Conservation (phyloP, 2,329 filamentous ascomycete species). For the Venturia nashicola region DNA sequence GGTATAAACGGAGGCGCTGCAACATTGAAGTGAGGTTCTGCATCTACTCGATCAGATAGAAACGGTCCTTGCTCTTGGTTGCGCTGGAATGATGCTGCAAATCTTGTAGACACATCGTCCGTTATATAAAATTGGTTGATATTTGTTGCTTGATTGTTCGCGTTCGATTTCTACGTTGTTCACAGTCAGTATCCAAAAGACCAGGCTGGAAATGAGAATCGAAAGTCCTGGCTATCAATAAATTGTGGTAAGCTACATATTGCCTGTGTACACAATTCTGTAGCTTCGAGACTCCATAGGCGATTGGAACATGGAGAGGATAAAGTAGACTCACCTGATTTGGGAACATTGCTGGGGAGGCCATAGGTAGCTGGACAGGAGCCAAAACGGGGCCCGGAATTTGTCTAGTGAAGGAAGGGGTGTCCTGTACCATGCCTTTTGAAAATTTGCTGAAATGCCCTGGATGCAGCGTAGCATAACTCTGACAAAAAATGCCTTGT, state of each 20-base stretch:
- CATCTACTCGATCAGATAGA: neutral
- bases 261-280: neutral
- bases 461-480: neutral
- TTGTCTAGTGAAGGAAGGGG: neutral
- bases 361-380: neutral
- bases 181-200: too few species aligned
- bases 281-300: neutral
- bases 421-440: neutral
- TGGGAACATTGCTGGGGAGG: too few species aligned
- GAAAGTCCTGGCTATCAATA: neutral
- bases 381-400: neutral
- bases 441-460: neutral
- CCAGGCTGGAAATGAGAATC: too few species aligned
- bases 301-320: neutral
- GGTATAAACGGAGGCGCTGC: too few species aligned
- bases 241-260: neutral
- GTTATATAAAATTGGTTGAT: too few species aligned
- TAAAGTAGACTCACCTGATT: neutral
- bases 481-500: neutral
- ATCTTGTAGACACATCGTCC: neutral
- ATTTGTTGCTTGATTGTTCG: too few species aligned
- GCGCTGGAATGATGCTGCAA: neutral
- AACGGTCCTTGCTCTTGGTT: neutral
- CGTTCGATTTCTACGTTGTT: too few species aligned
- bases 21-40: neutral